Conservation (phyloP, 2,329 filamentous ascomycete genomes). For the Penicillium sp. region DNA sequence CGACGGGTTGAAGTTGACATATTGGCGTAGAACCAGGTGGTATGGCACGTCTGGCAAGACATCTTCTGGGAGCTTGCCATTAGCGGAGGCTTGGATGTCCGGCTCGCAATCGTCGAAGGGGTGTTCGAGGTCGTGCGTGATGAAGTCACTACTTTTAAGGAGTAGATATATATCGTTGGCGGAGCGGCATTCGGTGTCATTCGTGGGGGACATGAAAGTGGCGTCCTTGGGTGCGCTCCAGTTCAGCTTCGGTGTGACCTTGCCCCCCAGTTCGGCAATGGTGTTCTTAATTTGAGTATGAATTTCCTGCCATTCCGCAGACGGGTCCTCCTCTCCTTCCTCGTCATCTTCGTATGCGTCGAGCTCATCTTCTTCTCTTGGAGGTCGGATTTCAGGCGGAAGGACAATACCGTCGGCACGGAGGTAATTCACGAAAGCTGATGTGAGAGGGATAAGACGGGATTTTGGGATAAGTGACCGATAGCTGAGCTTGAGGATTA, state of each 20-base stretch:
- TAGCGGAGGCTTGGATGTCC: not conserved
- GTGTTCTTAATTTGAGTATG: constrained; percentile 77
- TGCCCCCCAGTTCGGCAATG: constrained; percentile 76
- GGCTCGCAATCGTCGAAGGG: constrained; percentile 78
- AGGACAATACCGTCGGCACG: constrained; percentile 91
- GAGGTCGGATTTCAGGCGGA: constrained; percentile 54
- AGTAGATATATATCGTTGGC: constrained; percentile 93
- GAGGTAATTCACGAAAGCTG: constrained; percentile 82
- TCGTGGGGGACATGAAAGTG: constrained; percentile 84
- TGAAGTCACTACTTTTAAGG: constrained; percentile 91
- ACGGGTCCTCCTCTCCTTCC: constrained; percentile 63
- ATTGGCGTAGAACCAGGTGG: constrained; percentile 83
- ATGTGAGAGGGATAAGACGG: constrained; percentile 76
- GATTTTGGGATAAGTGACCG: constrained; percentile 83
- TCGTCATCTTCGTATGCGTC: constrained; percentile 60
- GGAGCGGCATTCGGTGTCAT: constrained; percentile 87
- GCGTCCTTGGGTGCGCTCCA: constrained; percentile 98
- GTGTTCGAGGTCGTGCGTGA: constrained; percentile 92
- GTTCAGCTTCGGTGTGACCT: constrained; percentile 91
- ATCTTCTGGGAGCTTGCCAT: constrained; percentile 21
- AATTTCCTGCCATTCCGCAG: constrained; percentile 67
- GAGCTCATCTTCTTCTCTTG: constrained; percentile 53
- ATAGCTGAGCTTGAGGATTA: constrained; percentile 61
- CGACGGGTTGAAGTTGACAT: constrained; percentile 84
- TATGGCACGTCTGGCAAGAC: constrained; percentile 65